Evolutionary conservation across 352 stramenopile species (phyloP).

Genomic region (Peronosclerospora sorghi): DNA sequence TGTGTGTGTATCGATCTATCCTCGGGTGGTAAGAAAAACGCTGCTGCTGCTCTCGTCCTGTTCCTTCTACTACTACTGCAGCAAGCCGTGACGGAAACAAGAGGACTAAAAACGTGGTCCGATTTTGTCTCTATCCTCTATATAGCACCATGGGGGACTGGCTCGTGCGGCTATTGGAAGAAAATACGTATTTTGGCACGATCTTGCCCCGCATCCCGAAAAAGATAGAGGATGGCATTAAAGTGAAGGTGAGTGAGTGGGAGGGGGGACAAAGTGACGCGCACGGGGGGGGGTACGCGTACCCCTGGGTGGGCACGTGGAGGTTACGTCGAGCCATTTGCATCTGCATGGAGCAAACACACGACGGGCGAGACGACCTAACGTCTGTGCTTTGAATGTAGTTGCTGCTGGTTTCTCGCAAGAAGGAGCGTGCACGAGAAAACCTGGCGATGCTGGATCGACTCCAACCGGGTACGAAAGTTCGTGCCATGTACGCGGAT

Average conservation of each 20-base stretch:
- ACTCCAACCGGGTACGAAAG: conserved; percentile 79
- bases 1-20: conserved; percentile 1
- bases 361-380: no score
- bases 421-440: conserved; percentile 49
- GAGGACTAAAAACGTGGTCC: conserved; percentile 3
- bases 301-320: conserved; percentile 15
- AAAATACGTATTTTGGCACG: conserved; percentile 95
- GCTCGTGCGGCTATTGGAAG: conserved; percentile 82
- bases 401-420: conserved; percentile 60
- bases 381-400: conserved; percentile 24
- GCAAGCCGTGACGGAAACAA: conserved; percentile 5
- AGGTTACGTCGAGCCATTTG: conserved; percentile 8
- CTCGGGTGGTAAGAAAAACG: conserved; percentile 21
- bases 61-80: conserved; percentile 5
- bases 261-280: neutral
- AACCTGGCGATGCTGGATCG: conserved; percentile 67
- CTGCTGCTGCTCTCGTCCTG: conserved; percentile 10
- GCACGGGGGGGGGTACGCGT: neutral
- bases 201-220: conserved; percentile 94
- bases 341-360: neutral
- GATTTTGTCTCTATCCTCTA: neutral
- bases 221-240: conserved; percentile 92
- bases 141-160: conserved; percentile 89
- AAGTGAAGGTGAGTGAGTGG: conserved; percentile 76
- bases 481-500: conserved; percentile 92